phyloP scores from a whole-genome alignment of 129 eudicot genomes.

The Dittrichia graveolens region DNA sequence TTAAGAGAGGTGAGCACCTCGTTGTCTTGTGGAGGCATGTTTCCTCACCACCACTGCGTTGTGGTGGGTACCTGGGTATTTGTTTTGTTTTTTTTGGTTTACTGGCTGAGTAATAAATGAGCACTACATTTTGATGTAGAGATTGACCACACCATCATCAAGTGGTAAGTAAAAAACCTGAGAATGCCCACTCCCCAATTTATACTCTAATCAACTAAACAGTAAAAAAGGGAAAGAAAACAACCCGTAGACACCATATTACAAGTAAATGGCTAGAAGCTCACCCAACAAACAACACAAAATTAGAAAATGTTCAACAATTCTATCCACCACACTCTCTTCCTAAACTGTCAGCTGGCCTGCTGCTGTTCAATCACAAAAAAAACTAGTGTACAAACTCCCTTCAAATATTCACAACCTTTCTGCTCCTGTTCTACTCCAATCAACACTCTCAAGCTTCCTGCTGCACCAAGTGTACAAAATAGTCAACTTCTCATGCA shows the following conservation, averaged over 20 bases:
- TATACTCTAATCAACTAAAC: too few species aligned
- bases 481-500: neutral
- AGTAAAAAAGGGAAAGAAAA: neutral
- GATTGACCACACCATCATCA: too few species aligned
- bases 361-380: constrained; percentile 33
- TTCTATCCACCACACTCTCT: constrained; percentile 37
- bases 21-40: too few species aligned
- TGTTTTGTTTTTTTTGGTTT: too few species aligned
- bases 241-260: constrained; percentile 23
- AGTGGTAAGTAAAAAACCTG: too few species aligned
- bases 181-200: too few species aligned
- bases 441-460: constrained; percentile 26
- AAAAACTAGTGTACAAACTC: constrained; percentile 40
- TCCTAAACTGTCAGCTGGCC: constrained; percentile 37
- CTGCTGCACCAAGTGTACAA: constrained; percentile 29
- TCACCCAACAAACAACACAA: constrained; percentile 31
- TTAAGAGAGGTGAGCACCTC: too few species aligned
- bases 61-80: too few species aligned
- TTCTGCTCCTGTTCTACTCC: constrained; percentile 37
- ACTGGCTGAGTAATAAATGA: too few species aligned
- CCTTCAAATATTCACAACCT: constrained; percentile 44
- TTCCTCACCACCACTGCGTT: too few species aligned
- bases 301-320: constrained; percentile 23
- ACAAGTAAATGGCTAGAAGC: constrained; percentile 25
- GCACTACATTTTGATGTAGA: too few species aligned